Evolutionary conservation across 1,284 basidiomycete species (phyloP).

Genomic region (Termitomyces sp.): DNA sequence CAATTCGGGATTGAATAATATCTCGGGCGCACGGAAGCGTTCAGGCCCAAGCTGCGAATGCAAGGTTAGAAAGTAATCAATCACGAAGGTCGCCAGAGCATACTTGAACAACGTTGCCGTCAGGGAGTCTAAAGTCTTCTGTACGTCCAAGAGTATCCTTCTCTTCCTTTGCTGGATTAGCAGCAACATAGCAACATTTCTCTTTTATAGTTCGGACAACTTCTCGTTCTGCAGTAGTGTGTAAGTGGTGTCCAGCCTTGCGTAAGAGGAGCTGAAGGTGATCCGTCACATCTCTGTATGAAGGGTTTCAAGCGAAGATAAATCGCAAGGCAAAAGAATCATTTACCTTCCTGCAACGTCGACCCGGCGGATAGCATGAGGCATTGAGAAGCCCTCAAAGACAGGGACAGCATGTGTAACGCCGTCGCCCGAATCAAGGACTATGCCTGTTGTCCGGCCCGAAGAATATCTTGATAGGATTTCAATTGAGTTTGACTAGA

Average conservation of each 20-base stretch:
- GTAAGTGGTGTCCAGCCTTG: constrained; percentile 91
- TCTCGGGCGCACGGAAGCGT: constrained; percentile 95
- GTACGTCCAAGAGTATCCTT: constrained; percentile 76
- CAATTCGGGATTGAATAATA: constrained; percentile 96
- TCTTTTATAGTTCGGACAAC: constrained; percentile 98
- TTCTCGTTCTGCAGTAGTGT: constrained; percentile 96
- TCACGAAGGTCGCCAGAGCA: constrained; percentile 6
- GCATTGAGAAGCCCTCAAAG: constrained; percentile 99
- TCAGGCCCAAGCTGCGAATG: constrained; percentile 79
- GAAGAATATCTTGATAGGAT: constrained; percentile 80
- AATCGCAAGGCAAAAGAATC: constrained; percentile 10
- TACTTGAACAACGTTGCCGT: constrained; percentile 91
- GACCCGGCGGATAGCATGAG: constrained; percentile 92
- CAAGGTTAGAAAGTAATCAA: constrained; percentile 8
- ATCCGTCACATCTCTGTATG: constrained; percentile 87
- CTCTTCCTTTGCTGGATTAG: constrained; percentile 92
- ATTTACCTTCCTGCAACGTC: constrained; percentile 90
- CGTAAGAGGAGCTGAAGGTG: constrained; percentile 91
- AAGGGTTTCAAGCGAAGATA: constrained; percentile 11
- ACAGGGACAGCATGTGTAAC: constrained; percentile 99
- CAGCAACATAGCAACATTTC: constrained; percentile 93
- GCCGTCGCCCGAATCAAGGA: constrained; percentile 97
- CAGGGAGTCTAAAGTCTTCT: constrained; percentile 93
- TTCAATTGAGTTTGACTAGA: constrained; percentile 14
- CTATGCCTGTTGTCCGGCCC: constrained; percentile 98